Evolutionary conservation across 495 filamentous ascomycete species (phyloP), one percentile per base, ranked within the genome.

Genomic region (Aspergillus saccharolyticus): DNA sequence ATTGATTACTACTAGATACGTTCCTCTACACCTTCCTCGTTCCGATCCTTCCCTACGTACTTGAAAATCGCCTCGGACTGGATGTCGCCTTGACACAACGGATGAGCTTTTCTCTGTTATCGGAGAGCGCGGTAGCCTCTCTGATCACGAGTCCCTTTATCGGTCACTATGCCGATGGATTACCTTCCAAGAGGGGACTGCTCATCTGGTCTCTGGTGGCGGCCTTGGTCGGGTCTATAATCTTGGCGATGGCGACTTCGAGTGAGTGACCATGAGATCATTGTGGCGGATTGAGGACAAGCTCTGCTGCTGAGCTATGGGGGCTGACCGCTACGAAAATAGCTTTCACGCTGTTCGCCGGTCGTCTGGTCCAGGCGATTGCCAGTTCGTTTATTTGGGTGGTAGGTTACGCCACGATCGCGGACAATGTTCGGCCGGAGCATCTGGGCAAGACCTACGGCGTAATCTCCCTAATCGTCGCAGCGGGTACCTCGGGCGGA

Each of bases 11-110:
- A 24, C 24, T 50, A 69, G 66, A 71, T 21, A 60, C 57, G 16
- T 69, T 68, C 22, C 63, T 71, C 1, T 71, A 66, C 43, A 56
- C 61, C 8, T 71, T 69, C 25, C 43, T 70, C 25, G 63, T 70
- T 8, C 67, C 69, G 1, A 68, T 71, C 25, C 53, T 71, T 10
- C 63, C 61, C 3, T 66, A 62, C 22, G 53, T 71, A 12, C 47
- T 69, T 1, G 69, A 71, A 42, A 53, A 53, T n/a, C 69, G 69
- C 19, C 47, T 71, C 8, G 52, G 58, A 4, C 42, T 68, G 2
- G 61, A 64, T 44, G 50, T 53, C 15, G 56, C 61, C 3, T 50
- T 61, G 14, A 70, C 67, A 0, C 65, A 66, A 28, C 56, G 62
- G 6, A 16, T 64, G n/a, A 70, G 60, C n/a, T 62, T 63, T 3